These are phyloP conservation scores for Penicillium samsonianum DNA, from an alignment of 495 filamentous ascomycete genomes.

Conservation along the genomic window DNA sequence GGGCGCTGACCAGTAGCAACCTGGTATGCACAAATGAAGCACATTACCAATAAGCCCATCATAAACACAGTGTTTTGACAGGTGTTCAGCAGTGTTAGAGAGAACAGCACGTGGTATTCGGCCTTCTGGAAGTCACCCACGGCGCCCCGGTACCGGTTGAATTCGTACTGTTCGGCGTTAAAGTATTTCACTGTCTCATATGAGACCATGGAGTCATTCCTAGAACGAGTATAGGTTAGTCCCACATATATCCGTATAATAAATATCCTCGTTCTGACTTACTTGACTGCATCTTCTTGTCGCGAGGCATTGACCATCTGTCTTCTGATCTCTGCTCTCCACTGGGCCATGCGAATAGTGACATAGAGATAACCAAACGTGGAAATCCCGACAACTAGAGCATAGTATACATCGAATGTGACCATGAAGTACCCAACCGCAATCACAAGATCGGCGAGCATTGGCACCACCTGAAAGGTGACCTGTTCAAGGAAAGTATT, in stretches of 20 bases:
- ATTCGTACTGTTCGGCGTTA: slow-evolving; percentile 94
- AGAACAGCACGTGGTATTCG: slow-evolving; percentile 85
- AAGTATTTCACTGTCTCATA: slow-evolving; percentile 99
- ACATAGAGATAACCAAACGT: slow-evolving; percentile 97
- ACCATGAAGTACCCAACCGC: slow-evolving; percentile 85
- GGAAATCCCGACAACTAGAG: slow-evolving; percentile 84
- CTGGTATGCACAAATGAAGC: slow-evolving; percentile 87
- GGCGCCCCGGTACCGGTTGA: slow-evolving; percentile 77
- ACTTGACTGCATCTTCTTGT: slow-evolving; percentile 93
- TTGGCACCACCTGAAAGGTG: slow-evolving; percentile 92
- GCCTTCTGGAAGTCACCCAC: slow-evolving; percentile 80
- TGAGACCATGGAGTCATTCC: slow-evolving; percentile 94
- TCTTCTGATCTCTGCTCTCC: slow-evolving; percentile 83
- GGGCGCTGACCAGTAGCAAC: slow-evolving; percentile 68
- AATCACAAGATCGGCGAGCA: slow-evolving; percentile 86
- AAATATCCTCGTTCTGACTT: slow-evolving; percentile 13
- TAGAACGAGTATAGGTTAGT: slow-evolving; percentile 23
- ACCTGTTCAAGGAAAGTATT: slow-evolving; percentile 95
- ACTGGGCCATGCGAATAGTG: slow-evolving; percentile 93
- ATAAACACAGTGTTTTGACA: slow-evolving; percentile 93
- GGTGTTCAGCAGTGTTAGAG: slow-evolving; percentile 90
- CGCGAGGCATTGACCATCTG: slow-evolving; percentile 93
- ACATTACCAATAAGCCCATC: slow-evolving; percentile 77
- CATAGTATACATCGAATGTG: slow-evolving; percentile 82
- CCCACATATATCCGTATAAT: neutral